Evolutionary conservation across 306 rosid species (phyloP).

Genomic region (Dalbergia cultrata): DNA sequence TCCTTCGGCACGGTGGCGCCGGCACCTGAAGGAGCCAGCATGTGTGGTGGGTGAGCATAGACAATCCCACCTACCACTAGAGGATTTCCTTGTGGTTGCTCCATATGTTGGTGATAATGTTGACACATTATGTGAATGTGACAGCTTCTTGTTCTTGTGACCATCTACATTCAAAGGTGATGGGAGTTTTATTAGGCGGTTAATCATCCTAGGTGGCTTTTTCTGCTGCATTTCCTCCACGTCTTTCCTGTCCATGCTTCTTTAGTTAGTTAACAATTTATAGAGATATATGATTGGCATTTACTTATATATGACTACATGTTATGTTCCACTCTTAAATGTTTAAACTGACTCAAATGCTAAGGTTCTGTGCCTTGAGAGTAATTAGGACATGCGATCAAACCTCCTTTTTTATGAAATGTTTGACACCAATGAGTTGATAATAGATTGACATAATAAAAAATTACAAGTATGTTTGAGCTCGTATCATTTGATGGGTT

Average conservation of each 20-base stretch:
- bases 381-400: background rate
- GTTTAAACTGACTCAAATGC: background rate
- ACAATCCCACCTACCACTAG: constrained; percentile 55
- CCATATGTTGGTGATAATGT: constrained; percentile 52
- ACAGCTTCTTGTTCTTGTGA: constrained; percentile 52
- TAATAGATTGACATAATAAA: no score
- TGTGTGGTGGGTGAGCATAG: constrained; percentile 83
- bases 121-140: constrained; percentile 39
- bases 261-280: background rate
- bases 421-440: no score
- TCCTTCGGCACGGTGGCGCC: constrained; percentile 53
- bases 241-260: background rate
- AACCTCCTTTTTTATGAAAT: background rate
- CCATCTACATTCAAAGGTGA: constrained; percentile 48
- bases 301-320: background rate
- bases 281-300: background rate
- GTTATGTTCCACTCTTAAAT: background rate
- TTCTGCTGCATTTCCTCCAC: constrained; percentile 55
- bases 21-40: constrained; percentile 76
- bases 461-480: no score
- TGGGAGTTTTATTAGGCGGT: constrained; percentile 39
- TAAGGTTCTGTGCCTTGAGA: background rate
- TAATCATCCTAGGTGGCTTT: constrained; percentile 27
- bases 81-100: constrained; percentile 41
- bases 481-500: no score